A percentile compares a stretch with the other conserved stretches of the same genome.
Evolutionary conservation across 148 eudicot species (phyloP).

Genomic region (Fagopyrum homotropicum): DNA sequence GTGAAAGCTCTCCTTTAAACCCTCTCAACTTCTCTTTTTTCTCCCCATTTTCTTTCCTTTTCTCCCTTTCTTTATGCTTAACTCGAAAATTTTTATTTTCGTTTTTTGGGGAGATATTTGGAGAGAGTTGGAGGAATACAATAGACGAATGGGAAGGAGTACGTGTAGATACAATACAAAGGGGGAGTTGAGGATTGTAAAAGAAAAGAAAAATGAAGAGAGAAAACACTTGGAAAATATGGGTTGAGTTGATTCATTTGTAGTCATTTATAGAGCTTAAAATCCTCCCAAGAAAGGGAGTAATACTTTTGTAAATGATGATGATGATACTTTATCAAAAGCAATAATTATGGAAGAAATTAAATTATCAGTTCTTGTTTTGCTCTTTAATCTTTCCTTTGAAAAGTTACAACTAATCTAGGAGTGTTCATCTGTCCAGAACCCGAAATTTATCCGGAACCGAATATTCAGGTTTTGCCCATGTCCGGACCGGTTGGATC

Average conservation of each 20-base stretch:
- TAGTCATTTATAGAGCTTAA: slow-evolving; percentile 8
- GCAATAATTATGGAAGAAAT: slow-evolving; percentile 7
- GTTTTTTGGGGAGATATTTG: background rate
- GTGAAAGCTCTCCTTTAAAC: background rate
- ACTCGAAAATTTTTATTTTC: background rate
- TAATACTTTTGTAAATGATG: slow-evolving; percentile 12
- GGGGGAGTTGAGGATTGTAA: background rate
- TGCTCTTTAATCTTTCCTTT: background rate
- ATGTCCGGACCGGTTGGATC: too few relatives aligned
- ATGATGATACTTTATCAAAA: background rate
- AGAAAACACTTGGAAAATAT: background rate
- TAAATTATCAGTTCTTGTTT: background rate
- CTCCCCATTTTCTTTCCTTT: background rate
- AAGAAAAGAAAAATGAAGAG: background rate
- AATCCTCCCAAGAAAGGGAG: slow-evolving; percentile 1
- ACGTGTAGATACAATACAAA: slow-evolving; percentile 8
- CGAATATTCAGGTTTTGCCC: too few relatives aligned
- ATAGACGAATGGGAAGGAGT: background rate
- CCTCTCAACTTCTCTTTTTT: background rate
- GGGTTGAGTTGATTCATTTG: slow-evolving; percentile 9
- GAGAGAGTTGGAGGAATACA: background rate
- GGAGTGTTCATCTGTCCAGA: too few relatives aligned
- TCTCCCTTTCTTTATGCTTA: background rate
- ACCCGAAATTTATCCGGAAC: too few relatives aligned
- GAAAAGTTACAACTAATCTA: too few relatives aligned